These are phyloP conservation scores for Neurospora hispaniola DNA, from an alignment of 495 filamentous ascomycete species.

Conservation along the genomic window DNA sequence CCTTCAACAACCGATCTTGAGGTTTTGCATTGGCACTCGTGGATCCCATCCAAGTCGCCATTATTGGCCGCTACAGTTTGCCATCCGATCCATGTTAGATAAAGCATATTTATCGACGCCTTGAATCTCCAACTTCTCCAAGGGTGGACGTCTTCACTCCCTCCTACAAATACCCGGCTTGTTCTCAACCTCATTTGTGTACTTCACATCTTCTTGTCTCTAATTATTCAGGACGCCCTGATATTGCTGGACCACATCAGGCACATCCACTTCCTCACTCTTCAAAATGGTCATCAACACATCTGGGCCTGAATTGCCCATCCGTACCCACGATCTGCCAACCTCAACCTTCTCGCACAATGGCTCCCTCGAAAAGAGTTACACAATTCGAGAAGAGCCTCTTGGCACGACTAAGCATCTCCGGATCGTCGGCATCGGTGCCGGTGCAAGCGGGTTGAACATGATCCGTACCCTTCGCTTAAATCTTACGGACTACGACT, in stretches of 20 bases:
- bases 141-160: not conserved
- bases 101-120: not conserved
- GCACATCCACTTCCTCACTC: not conserved
- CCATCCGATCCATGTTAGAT: not conserved
- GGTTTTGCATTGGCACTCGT: not conserved
- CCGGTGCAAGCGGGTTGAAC: slow-evolving; percentile 40
- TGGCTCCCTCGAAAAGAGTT: slow-evolving; percentile 11
- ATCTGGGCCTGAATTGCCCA: slow-evolving; percentile 1
- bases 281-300: slow-evolving; percentile 8
- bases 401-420: slow-evolving; percentile 33
- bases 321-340: not conserved
- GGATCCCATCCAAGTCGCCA: not conserved
- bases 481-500: slow-evolving; percentile 37
- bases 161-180: not conserved
- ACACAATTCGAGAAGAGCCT: slow-evolving; percentile 31
- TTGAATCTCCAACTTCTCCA: not conserved
- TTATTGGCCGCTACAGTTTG: not conserved
- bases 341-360: slow-evolving; percentile 2
- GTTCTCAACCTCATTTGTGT: not conserved
- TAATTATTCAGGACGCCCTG: not conserved
- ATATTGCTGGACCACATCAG: not conserved
- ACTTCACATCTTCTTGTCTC: not conserved
- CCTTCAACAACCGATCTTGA: not conserved
- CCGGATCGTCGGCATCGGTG: slow-evolving; percentile 39
- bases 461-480: slow-evolving; percentile 33